Evolutionary conservation across 495 filamentous ascomycete species (phyloP).

Genomic region (Penicillium paradoxum): DNA sequence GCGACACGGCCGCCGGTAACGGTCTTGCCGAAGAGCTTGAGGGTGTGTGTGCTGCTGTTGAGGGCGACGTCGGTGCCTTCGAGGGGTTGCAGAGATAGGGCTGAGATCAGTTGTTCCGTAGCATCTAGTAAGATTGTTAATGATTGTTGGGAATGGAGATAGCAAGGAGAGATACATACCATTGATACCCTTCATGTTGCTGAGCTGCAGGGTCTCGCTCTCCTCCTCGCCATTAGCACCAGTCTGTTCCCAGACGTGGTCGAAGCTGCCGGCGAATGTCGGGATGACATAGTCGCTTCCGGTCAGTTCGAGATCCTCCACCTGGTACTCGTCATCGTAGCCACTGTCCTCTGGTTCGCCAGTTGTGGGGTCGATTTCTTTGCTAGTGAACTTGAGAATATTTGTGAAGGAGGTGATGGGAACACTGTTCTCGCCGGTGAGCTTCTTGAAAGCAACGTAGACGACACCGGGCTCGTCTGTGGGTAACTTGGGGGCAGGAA

Average conservation of each 20-base stretch:
- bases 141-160: background rate
- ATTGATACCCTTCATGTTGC: slow-evolving; percentile 83
- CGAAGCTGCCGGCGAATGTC: slow-evolving; percentile 89
- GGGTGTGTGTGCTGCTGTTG: slow-evolving; percentile 82
- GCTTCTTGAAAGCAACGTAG: slow-evolving; percentile 90
- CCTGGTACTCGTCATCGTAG: slow-evolving; percentile 97
- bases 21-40: slow-evolving; percentile 95
- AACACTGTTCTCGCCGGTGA: slow-evolving; percentile 61
- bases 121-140: slow-evolving; percentile 64
- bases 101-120: slow-evolving; percentile 80
- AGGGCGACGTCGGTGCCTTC: slow-evolving; percentile 89
- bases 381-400: slow-evolving; percentile 91
- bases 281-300: slow-evolving; percentile 94
- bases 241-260: slow-evolving; percentile 94
- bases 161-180: slow-evolving; percentile 56
- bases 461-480: slow-evolving; percentile 85
- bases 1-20: slow-evolving; percentile 86
- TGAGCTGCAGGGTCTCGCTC: slow-evolving; percentile 85
- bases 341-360: slow-evolving; percentile 86
- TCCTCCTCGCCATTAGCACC: slow-evolving; percentile 83
- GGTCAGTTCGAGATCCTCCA: slow-evolving; percentile 85
- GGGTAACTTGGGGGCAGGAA: slow-evolving; percentile 74
- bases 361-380: slow-evolving; percentile 95
- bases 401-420: slow-evolving; percentile 81
- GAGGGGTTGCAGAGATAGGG: slow-evolving; percentile 85